phyloP scores from a whole-genome alignment of 345 rosid genomes.

The Populus simonii region DNA sequence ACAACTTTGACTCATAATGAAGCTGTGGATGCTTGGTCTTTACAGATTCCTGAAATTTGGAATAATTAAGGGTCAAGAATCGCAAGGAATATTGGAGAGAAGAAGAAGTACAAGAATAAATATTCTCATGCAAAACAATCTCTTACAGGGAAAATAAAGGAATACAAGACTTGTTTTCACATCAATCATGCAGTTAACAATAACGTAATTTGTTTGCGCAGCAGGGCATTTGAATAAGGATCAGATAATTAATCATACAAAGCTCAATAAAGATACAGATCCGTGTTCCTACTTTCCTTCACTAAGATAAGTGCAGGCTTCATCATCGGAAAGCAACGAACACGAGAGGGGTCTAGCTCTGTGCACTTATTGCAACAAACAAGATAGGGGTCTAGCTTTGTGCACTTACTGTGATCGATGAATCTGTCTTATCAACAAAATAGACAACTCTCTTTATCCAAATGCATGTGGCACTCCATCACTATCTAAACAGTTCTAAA shows the following conservation, averaged over 20 bases:
- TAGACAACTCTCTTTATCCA: not conserved
- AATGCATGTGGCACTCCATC: not conserved
- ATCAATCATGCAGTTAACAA: not conserved
- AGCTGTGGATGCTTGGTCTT: slow-evolving; percentile 91
- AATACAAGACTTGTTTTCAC: not conserved
- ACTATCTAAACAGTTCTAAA: not conserved
- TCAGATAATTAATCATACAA: not conserved
- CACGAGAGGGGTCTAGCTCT: no score
- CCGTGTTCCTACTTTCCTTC: not conserved
- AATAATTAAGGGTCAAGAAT: not conserved
- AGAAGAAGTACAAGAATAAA: not conserved
- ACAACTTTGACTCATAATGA: slow-evolving; percentile 79
- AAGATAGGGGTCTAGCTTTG: no score
- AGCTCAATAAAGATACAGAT: not conserved
- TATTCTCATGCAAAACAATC: not conserved
- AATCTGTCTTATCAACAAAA: no score
- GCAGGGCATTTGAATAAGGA: not conserved
- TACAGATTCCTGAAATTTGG: slow-evolving; percentile 59
- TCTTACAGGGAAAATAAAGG: not conserved
- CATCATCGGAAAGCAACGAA: no score
- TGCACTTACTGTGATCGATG: no score
- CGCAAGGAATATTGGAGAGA: not conserved
- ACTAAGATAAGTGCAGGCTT: not conserved
- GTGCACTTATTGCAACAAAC: no score
- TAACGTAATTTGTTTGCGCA: not conserved